These are phyloP conservation scores for Exophiala sp. DNA, from an alignment of 2,329 filamentous ascomycete species.

Conservation along the genomic window DNA sequence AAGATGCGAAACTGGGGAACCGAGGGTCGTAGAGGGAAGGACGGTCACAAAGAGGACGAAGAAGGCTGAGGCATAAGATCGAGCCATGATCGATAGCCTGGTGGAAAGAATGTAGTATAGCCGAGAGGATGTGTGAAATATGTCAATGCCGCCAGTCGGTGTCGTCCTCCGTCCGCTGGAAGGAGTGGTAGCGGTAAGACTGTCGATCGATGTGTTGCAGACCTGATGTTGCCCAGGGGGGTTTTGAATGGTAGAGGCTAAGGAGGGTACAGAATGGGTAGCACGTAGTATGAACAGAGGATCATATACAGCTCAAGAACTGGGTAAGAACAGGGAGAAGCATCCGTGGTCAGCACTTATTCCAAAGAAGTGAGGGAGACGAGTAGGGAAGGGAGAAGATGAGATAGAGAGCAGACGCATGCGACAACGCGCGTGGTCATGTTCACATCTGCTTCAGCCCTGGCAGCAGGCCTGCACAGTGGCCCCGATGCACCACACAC, in stretches of 20 bases:
- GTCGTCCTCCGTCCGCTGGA: too few relatives aligned
- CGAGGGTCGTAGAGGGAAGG: slow-evolving; percentile 12
- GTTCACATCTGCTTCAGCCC: neutral
- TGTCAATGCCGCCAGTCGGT: neutral
- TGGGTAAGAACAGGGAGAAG: neutral
- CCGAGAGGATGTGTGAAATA: neutral
- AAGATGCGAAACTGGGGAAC: slow-evolving; percentile 20
- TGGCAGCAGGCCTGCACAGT: neutral
- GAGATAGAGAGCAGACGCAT: slow-evolving; percentile 5
- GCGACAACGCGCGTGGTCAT: slow-evolving; percentile 1
- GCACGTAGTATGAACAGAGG: slow-evolving; percentile 4
- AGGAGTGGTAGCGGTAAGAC: too few relatives aligned
- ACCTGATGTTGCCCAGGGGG: neutral
- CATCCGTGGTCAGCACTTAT: slow-evolving; percentile 15
- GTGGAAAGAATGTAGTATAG: neutral
- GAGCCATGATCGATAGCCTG: slow-evolving; percentile 9
- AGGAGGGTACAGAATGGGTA: too few relatives aligned
- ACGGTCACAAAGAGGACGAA: slow-evolving; percentile 12
- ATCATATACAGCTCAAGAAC: neutral
- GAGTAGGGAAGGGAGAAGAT: slow-evolving; percentile 3
- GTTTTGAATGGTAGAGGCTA: too few relatives aligned
- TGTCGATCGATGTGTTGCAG: neutral
- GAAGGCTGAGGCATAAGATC: neutral
- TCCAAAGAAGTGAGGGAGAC: slow-evolving; percentile 4
- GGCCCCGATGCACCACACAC: neutral